A percentile compares a stretch with the other conserved stretches of the same genome.
Conservation (phyloP, 164 flowering plant genomes). For the Nymphaea colorata region DNA sequence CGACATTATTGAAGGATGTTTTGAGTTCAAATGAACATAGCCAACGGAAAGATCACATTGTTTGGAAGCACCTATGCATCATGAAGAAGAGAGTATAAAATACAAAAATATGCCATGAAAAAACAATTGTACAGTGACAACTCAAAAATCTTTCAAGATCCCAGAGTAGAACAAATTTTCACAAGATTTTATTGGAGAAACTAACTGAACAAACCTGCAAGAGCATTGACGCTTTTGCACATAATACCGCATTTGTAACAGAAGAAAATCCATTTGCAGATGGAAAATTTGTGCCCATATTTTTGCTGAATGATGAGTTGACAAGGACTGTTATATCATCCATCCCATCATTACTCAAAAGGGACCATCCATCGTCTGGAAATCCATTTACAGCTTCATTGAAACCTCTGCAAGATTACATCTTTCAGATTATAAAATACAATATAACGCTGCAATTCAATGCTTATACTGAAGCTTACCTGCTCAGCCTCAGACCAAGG, state of each 20-base stretch:
- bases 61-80: too few relatives aligned
- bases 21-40: too few relatives aligned
- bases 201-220: slow-evolving; percentile 39
- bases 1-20: too few relatives aligned
- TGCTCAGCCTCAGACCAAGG: slow-evolving; percentile 79
- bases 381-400: slow-evolving; percentile 96
- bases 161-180: neutral
- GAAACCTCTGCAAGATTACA: slow-evolving; percentile 51
- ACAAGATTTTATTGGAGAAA: neutral
- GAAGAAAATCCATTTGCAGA: slow-evolving; percentile 60
- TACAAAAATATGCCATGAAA: too few relatives aligned
- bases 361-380: slow-evolving; percentile 91
- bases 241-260: slow-evolving; percentile 54
- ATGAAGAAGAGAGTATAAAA: too few relatives aligned
- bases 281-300: slow-evolving; percentile 51
- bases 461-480: slow-evolving; percentile 21
- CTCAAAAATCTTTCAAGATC: neutral
- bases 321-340: slow-evolving; percentile 87
- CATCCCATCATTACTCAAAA: slow-evolving; percentile 75
- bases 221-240: slow-evolving; percentile 99
- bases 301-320: slow-evolving; percentile 75
- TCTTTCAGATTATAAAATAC: neutral
- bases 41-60: too few relatives aligned
- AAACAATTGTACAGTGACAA: too few relatives aligned
- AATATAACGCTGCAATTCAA: neutral